Evolutionary conservation across 768 basidiomycete species (phyloP).

Genomic region (Lactifluus rugatus): DNA sequence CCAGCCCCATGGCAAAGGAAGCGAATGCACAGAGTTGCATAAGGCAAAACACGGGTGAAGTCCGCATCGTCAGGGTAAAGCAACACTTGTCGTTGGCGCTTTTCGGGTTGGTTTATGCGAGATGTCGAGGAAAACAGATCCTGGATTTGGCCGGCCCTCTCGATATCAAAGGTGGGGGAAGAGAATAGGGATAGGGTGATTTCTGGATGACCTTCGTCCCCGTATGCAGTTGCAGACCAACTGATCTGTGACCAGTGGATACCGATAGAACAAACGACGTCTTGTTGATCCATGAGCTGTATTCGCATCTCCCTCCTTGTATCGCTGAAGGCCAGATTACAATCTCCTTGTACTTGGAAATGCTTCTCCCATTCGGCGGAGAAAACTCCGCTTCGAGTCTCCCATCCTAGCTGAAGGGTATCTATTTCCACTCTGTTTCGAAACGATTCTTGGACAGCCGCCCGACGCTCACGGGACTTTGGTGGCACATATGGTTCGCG

Average conservation of each 20-base stretch:
- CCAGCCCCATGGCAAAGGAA: conserved; percentile 32
- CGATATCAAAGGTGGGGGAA: conserved; percentile 34
- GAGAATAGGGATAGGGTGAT: conserved; percentile 37
- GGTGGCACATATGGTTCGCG: conserved; percentile 14
- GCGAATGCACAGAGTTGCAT: conserved; percentile 42
- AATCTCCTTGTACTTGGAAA: conserved; percentile 17
- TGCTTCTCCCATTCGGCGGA: conserved; percentile 49
- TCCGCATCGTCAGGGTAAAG: conserved; percentile 25
- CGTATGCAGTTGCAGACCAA: conserved; percentile 30
- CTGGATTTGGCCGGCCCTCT: not conserved
- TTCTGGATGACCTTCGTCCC: conserved; percentile 19
- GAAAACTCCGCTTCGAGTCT: conserved; percentile 46
- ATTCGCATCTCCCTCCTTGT: conserved; percentile 43
- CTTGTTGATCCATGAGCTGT: conserved; percentile 20
- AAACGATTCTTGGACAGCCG: conserved; percentile 22
- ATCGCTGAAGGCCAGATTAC: conserved; percentile 30
- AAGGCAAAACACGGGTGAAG: conserved; percentile 41
- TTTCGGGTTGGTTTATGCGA: conserved; percentile 21
- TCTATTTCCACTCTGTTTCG: conserved; percentile 27
- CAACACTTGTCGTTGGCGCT: conserved; percentile 27
- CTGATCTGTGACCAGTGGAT: conserved; percentile 38
- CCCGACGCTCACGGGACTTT: not conserved
- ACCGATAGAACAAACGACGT: conserved; percentile 29
- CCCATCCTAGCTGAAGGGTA: conserved; percentile 50
- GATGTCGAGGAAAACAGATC: too few species aligned